Evolutionary conservation across 805 yeast genomes (phyloP), one percentile per base, ranked within the genome.

Genomic region (Yarrowia sp.): DNA sequence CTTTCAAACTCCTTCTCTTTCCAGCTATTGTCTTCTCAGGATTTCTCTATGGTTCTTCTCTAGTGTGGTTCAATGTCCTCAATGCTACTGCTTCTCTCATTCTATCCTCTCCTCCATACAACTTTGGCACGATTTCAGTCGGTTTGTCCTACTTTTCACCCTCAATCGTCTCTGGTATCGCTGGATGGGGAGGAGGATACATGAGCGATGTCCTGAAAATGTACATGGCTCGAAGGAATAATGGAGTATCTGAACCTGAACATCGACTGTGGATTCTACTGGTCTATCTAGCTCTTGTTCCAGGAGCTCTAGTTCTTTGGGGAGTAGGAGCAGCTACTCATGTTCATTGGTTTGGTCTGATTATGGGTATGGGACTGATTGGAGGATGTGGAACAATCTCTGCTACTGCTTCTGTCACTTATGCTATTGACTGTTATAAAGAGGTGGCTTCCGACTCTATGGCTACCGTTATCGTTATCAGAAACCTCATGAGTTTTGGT

Each of bases 291-390:
- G 72, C 81, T 38, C 64, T 82, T 3, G 83, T 82, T 2, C 81
- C 81, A 4, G 75, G 77, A 0, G 78, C 83, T 1, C 71, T 81
- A 18, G 76, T 82, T 64, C 76, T 83, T 2, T 83, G 83, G 80
- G 86, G 86, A 63, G 80, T 82, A 43, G 85, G 84, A 31, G 83
- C 84, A 0, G 76, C 78, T 53, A 77, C 79, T 51, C 78, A 74
- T 11, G 72, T 77, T 5, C 81, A 81, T 53, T 83, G 86, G 85
- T 74, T 81, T 65, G 78, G 82, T 13, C 70, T 78, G n/a, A 77
- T 79, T 33, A 72, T 75, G 65, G 84, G 83, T 3, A 74, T 81
- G 69, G 86, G 85, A 3, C 68, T 80, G 14, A 71, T 81, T 64
- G 81, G 35, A 22, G 43, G 43, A 83, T 84, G 8, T 71, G 79